Evolutionary conservation across 257 asterid genomes (phyloP).

Genomic region (Linaria vulgaris): DNA sequence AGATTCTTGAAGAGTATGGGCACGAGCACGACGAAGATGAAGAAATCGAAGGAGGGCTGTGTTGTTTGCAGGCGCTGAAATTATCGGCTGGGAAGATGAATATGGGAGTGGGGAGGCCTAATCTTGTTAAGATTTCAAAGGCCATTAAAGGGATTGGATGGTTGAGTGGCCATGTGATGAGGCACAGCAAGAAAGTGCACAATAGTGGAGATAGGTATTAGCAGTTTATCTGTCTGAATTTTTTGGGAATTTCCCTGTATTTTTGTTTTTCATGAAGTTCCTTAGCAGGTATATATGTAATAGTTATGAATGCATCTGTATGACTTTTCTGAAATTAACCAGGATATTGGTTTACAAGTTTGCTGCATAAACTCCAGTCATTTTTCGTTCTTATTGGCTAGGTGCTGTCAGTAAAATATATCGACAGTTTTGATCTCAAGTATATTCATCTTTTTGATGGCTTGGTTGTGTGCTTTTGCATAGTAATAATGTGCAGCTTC

Average conservation of each 20-base stretch:
- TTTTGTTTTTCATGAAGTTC: slow-evolving; percentile 16
- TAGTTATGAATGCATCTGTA: background rate
- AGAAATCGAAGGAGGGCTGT: slow-evolving; percentile 41
- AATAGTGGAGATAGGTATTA: slow-evolving; percentile 53
- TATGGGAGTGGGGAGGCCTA: slow-evolving; percentile 71
- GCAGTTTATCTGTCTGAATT: background rate
- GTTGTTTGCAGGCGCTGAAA: slow-evolving; percentile 77
- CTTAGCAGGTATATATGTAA: slow-evolving; percentile 32
- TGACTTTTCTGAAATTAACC: background rate
- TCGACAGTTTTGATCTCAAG: too few species aligned
- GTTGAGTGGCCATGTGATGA: slow-evolving; percentile 53
- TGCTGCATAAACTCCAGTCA: background rate
- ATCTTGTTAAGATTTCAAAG: slow-evolving; percentile 67
- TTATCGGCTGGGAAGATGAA: slow-evolving; percentile 82
- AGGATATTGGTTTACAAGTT: slow-evolving; percentile 15
- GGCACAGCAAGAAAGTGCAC: slow-evolving; percentile 83
- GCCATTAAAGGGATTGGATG: slow-evolving; percentile 87
- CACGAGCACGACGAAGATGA: slow-evolving; percentile 33
- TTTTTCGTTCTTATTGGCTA: too few species aligned
- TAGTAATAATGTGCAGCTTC: too few species aligned
- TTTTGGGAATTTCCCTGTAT: background rate
- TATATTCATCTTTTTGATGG: too few species aligned
- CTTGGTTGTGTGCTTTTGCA: too few species aligned
- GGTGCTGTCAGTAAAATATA: too few species aligned
- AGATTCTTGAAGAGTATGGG: slow-evolving; percentile 7